phyloP scores from a whole-genome alignment of 768 basidiomycete species.

The Dacryopinax primogenitus region DNA sequence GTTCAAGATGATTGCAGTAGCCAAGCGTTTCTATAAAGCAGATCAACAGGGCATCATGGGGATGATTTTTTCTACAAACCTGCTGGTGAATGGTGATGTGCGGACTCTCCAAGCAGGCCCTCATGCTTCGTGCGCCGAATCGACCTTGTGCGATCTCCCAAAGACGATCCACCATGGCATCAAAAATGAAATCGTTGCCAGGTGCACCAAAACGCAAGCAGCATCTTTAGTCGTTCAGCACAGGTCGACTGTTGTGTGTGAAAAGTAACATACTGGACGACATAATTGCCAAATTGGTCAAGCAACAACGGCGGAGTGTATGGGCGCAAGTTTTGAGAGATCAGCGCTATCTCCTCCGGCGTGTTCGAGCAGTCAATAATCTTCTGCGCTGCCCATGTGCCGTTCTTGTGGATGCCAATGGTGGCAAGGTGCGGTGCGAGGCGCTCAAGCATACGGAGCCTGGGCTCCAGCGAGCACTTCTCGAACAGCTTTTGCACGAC shows the following conservation, averaged over 20 bases:
- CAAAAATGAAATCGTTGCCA: conserved; percentile 89
- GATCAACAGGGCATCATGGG: background rate
- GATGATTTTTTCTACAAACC: conserved; percentile 23
- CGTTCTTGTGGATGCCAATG: conserved; percentile 99
- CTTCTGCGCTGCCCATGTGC: conserved; percentile 99
- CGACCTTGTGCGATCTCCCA: conserved; percentile 98
- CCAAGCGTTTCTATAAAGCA: conserved; percentile 58
- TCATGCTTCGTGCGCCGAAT: conserved; percentile 95
- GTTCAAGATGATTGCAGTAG: conserved; percentile 87
- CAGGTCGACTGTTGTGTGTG: conserved; percentile 16
- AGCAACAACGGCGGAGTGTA: conserved; percentile 88
- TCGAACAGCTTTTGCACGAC: conserved; percentile 97
- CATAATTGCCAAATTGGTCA: conserved; percentile 89
- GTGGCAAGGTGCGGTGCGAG: conserved; percentile 87
- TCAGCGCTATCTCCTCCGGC: conserved; percentile 71
- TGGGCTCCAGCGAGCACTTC: conserved; percentile 59
- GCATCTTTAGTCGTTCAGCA: conserved; percentile 42
- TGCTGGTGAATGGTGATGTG: conserved; percentile 79
- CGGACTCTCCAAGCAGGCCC: conserved; percentile 87
- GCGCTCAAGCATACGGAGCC: conserved; percentile 85
- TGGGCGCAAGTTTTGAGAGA: conserved; percentile 75
- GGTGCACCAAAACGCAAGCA: conserved; percentile 85
- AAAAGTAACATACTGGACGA: conserved; percentile 58
- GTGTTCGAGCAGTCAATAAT: conserved; percentile 89
- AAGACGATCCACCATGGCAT: conserved; percentile 93